phyloP scores from a whole-genome alignment of 805 yeast species.

The Pichia ethanolica region DNA sequence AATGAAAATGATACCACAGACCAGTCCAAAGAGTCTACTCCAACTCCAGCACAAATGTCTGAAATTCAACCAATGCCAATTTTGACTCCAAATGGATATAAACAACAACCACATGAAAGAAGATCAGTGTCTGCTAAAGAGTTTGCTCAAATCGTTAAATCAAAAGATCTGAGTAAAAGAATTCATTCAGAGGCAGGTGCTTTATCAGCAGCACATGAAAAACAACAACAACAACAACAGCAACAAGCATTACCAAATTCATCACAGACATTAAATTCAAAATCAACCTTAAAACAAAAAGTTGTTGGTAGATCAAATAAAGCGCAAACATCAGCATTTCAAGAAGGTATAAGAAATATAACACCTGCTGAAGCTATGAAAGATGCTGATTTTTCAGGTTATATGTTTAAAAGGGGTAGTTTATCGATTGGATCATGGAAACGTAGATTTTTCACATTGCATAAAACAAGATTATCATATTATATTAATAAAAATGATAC shows the following conservation, averaged over 20 bases:
- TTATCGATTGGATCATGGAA: conserved; percentile 88
- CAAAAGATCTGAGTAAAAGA: conserved; percentile 28
- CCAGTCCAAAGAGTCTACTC: background rate
- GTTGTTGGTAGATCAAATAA: conserved; percentile 35
- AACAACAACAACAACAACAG: conserved; percentile 27
- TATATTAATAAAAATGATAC: conserved; percentile 71
- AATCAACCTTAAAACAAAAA: conserved; percentile 33
- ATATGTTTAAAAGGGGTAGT: conserved; percentile 93
- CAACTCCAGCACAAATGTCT: background rate
- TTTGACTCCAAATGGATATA: background rate
- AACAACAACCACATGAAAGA: conserved; percentile 28
- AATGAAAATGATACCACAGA: background rate
- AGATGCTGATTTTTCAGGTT: conserved; percentile 75
- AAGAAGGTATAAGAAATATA: conserved; percentile 76
- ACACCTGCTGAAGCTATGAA: conserved; percentile 73
- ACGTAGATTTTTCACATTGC: conserved; percentile 74
- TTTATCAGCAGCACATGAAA: conserved; percentile 13
- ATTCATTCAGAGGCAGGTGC: conserved; percentile 29
- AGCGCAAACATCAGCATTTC: conserved; percentile 68
- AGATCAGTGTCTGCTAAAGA: conserved; percentile 49
- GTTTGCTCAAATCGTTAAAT: conserved; percentile 8
- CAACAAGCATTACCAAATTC: background rate
- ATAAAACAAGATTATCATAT: conserved; percentile 89
- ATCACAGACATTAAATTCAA: conserved; percentile 22
- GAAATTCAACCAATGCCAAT: background rate